These are phyloP conservation scores for Emericellopsis atlantica DNA, from an alignment of 2,329 filamentous ascomycete genomes.

Conservation along the genomic window DNA sequence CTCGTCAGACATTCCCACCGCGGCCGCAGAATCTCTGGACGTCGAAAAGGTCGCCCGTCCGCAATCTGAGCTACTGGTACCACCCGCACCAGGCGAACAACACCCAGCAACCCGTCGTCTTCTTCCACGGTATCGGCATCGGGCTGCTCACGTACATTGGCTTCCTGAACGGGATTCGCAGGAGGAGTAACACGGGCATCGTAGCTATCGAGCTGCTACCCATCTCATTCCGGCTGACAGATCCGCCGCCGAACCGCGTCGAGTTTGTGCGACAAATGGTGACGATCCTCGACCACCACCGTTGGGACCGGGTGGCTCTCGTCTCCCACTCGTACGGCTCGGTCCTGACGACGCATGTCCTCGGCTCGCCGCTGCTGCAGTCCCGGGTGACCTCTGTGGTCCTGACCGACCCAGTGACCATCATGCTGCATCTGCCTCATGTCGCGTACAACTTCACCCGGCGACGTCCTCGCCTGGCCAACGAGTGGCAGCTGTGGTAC, in stretches of 20 bases:
- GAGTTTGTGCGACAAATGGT: conserved; percentile 44
- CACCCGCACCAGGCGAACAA: conserved; percentile 41
- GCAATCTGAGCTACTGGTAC: conserved; percentile 50
- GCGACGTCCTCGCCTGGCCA: conserved; percentile 39
- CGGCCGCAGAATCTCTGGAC: conserved; percentile 36
- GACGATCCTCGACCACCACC: conserved; percentile 42
- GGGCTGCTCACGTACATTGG: conserved; percentile 50
- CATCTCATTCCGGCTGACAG: conserved; percentile 49
- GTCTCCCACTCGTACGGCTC: conserved; percentile 54
- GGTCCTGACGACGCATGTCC: conserved; percentile 47
- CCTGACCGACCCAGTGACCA: conserved; percentile 49
- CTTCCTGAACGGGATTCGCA: conserved; percentile 41
- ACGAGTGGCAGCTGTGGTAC: conserved; percentile 59
- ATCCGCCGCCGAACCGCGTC: conserved; percentile 32
- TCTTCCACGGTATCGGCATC: conserved; percentile 60
- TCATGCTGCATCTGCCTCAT: conserved; percentile 55
- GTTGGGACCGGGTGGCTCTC: conserved; percentile 45
- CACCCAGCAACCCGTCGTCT: conserved; percentile 44
- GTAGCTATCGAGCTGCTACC: conserved; percentile 55
- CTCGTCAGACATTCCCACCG: conserved; percentile 39
- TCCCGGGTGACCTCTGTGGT: conserved; percentile 35
- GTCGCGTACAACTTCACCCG: conserved; percentile 62
- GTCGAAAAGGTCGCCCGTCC: conserved; percentile 29
- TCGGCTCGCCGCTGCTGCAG: conserved; percentile 33
- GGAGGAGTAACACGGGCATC: conserved; percentile 35